Evolutionary conservation across 2,329 filamentous ascomycete species (phyloP).

Genomic region (Gnomoniopsis smithogilvyi): DNA sequence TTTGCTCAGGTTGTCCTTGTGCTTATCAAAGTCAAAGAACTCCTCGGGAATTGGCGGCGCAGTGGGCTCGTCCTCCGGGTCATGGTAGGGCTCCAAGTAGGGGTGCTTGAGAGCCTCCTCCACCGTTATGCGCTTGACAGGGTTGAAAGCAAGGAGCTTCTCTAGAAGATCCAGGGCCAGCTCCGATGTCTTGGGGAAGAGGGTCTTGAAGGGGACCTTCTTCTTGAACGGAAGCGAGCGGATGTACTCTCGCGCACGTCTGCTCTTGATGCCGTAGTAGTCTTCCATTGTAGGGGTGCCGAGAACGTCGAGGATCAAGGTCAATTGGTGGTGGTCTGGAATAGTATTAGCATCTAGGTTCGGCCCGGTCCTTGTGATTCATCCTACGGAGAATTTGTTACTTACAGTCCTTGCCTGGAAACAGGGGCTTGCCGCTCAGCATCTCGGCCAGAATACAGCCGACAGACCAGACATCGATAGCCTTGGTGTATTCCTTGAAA

Average conservation of each 20-base stretch:
- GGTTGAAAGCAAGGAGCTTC: conserved; percentile 96
- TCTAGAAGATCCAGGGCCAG: conserved; percentile 90
- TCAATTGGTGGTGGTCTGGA: conserved; percentile 93
- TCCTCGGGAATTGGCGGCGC: conserved; percentile 96
- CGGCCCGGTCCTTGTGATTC: too few species aligned
- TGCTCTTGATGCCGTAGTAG: conserved; percentile 99
- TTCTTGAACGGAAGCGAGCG: conserved; percentile 98
- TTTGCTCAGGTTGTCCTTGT: conserved; percentile 98
- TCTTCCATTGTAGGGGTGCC: conserved; percentile 99
- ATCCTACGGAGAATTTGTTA: conserved; percentile 22
- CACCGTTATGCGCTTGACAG: conserved; percentile 96
- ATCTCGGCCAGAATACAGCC: conserved; percentile 98
- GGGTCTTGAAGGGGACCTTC: conserved; percentile 95
- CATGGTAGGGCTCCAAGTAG: conserved; percentile 97
- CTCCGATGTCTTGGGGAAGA: conserved; percentile 99
- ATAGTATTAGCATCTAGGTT: conserved; percentile 12
- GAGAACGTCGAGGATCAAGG: conserved; percentile 92
- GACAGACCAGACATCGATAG: conserved; percentile 98
- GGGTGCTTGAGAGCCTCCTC: conserved; percentile 97
- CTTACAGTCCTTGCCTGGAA: conserved; percentile 97
- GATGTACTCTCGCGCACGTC: conserved; percentile 95
- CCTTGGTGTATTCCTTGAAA: conserved; percentile 99
- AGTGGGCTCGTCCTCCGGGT: conserved; percentile 96
- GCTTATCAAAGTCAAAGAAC: conserved; percentile 99
- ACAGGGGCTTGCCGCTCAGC: conserved; percentile 96